Base-by-base conservation (phyloP, 257 asterid species). In the Eucommia ulmoides region DNA sequence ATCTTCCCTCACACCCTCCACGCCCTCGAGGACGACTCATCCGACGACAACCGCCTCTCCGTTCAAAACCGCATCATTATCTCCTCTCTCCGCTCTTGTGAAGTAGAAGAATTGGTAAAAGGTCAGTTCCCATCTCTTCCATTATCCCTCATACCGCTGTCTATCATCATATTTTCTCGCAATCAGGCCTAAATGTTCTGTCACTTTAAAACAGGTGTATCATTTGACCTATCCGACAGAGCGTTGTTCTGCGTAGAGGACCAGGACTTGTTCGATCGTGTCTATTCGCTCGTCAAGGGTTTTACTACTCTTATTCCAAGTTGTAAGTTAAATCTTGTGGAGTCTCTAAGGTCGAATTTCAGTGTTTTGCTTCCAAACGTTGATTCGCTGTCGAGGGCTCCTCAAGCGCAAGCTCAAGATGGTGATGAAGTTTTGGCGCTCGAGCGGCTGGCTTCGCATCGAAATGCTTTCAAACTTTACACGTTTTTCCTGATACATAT, bases 401-500 rank as follows among this genome's bases (percentile, higher is more conserved):
- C 65, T 58, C 51, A 45, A 35, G 26, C 38, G 58, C 75, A 35
- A 29, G 79, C 49, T 12, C 76, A 70, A 12, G 70, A 55, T n/a
- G 67, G 38, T n/a, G 77, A 57, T 21, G 84, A 68, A 53, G 67
- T 56, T 46, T 58, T 55, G 49, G 73, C 33, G 52, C 65, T 54
- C 24, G 89, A 76, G 45, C 74, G 82, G 65, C 72, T 83, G 67
- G 93, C 91, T 7, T 78, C 94, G 0, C 77, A 78, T 58, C 74
- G 96, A 38, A 89, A 89, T 73, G 93, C 98, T 1, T 76, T 89
- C 54, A 89, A 89, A 71, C 80, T 85, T 45, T 85, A 89, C 71
- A 70, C 96, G 0, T 89, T 85, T 60, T 89, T 85, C 55, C 94
- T 89, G 41, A 60, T 85, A 54, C 96, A 85, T 46, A 61, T 89